Evolutionary conservation across 2,329 filamentous ascomycete genomes (phyloP).

Genomic region (Akanthomyces muscarius): DNA sequence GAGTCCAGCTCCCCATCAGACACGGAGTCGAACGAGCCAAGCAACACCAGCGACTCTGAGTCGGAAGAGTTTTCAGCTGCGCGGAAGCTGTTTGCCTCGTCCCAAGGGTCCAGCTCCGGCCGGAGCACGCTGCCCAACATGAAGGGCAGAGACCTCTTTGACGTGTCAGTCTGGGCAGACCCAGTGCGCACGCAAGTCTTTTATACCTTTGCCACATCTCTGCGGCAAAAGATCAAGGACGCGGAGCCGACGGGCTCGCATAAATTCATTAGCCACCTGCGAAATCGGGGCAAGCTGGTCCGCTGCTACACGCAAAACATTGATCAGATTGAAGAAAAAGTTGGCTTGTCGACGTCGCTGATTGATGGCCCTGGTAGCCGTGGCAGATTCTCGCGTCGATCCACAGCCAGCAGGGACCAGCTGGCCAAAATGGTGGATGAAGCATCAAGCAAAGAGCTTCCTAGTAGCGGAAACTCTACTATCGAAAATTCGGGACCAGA

Average conservation of each 20-base stretch:
- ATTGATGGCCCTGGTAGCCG: conserved; percentile 58
- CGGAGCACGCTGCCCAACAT: conserved; percentile 51
- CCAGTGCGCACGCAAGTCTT: conserved; percentile 65
- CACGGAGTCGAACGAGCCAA: conserved; percentile 31
- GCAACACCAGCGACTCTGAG: conserved; percentile 41
- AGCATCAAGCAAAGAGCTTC: conserved; percentile 19
- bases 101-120: conserved; percentile 34
- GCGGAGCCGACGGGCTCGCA: conserved; percentile 63
- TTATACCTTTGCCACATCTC: conserved; percentile 66
- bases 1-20: conserved; percentile 35
- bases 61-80: conserved; percentile 41
- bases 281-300: conserved; percentile 64
- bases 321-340: conserved; percentile 67
- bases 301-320: conserved; percentile 75
- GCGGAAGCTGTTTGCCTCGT: conserved; percentile 36
- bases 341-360: conserved; percentile 62
- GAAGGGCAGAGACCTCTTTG: conserved; percentile 69
- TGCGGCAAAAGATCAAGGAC: conserved; percentile 60
- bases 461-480: conserved; percentile 19
- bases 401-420: conserved; percentile 33
- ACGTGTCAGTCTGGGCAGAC: conserved; percentile 66
- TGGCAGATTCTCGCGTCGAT: conserved; percentile 54
- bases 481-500: conserved; percentile 7
- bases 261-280: conserved; percentile 63
- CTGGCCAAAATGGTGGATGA: conserved; percentile 38